Percentiles rank a stretch among this genome's conserved stretches.
phyloP scores from a whole-genome alignment of 805 yeast species.

The Jamesozyma jinghongensis region DNA sequence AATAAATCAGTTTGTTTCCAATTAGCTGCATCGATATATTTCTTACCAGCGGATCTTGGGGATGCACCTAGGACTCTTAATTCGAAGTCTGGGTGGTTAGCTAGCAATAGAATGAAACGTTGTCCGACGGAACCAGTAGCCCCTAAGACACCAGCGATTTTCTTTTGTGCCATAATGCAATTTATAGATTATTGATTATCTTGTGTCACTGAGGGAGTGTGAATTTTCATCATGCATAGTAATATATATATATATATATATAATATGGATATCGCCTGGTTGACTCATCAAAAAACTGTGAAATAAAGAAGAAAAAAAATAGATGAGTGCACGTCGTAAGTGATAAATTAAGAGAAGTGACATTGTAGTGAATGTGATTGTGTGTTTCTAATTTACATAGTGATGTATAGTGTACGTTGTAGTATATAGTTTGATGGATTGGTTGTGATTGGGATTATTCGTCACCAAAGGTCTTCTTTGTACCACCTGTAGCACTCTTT shows the following conservation, averaged over 20 bases:
- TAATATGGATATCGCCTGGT: no score
- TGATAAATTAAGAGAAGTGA: background rate
- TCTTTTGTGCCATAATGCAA: no score
- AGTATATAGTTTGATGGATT: no score
- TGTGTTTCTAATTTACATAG: background rate
- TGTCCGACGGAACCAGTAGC: conserved; percentile 99
- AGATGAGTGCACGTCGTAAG: background rate
- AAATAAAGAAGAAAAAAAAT: background rate
- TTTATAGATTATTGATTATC: no score
- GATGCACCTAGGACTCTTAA: conserved; percentile 85
- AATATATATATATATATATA: no score
- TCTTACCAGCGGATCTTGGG: conserved; percentile 84
- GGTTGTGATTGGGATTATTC: background rate
- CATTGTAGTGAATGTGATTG: no score
- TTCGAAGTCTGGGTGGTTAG: conserved; percentile 85
- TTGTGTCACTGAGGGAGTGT: no score
- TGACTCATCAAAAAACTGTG: background rate
- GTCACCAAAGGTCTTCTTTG: conserved; percentile 21
- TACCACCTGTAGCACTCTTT: conserved; percentile 24
- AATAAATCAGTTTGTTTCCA: conserved; percentile 90
- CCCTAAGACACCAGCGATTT: conserved; percentile 79
- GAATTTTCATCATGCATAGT: no score
- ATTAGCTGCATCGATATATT: conserved; percentile 72
- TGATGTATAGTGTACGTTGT: background rate
- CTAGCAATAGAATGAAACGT: conserved; percentile 75